Percentiles rank a stretch among this genome's conserved stretches.
These are phyloP conservation scores for Athelia psychrophila DNA, from an alignment of 1,284 basidiomycete genomes.

Conservation along the genomic window DNA sequence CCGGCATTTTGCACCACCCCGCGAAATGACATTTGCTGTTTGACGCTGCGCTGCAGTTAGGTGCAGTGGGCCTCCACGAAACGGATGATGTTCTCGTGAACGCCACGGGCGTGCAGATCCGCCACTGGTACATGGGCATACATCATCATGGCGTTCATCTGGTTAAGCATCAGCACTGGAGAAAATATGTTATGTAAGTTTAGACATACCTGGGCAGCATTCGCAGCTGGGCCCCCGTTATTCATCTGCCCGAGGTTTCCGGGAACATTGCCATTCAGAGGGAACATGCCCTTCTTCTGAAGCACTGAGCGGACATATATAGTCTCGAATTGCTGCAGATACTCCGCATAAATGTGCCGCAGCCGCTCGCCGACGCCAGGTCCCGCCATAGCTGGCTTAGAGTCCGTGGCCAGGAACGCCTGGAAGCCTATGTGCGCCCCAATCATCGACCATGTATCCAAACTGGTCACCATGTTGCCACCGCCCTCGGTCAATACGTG, in stretches of 20 bases:
- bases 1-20: neutral
- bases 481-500: constrained; percentile 59
- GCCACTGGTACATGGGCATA: constrained; percentile 41
- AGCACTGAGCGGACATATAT: constrained; percentile 41
- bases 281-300: constrained; percentile 14
- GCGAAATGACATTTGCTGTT: constrained; percentile 24
- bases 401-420: constrained; percentile 52
- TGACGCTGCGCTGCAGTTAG: constrained; percentile 36
- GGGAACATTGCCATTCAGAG: constrained; percentile 18
- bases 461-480: constrained; percentile 48
- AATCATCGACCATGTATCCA: constrained; percentile 62
- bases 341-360: constrained; percentile 56
- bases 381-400: constrained; percentile 54
- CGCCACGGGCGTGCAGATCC: constrained; percentile 49
- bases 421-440: constrained; percentile 63
- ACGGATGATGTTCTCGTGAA: constrained; percentile 49
- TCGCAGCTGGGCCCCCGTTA: neutral
- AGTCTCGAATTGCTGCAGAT: constrained; percentile 53
- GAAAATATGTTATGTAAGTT: neutral
- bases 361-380: constrained; percentile 59
- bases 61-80: constrained; percentile 57
- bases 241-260: neutral
- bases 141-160: constrained; percentile 39
- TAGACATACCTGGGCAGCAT: neutral
- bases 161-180: constrained; percentile 19